Percentiles rank a stretch among this genome's conserved stretches.
These are phyloP conservation scores for Magnolia sinica DNA, from an alignment of 164 flowering plant species.

Conservation along the genomic window DNA sequence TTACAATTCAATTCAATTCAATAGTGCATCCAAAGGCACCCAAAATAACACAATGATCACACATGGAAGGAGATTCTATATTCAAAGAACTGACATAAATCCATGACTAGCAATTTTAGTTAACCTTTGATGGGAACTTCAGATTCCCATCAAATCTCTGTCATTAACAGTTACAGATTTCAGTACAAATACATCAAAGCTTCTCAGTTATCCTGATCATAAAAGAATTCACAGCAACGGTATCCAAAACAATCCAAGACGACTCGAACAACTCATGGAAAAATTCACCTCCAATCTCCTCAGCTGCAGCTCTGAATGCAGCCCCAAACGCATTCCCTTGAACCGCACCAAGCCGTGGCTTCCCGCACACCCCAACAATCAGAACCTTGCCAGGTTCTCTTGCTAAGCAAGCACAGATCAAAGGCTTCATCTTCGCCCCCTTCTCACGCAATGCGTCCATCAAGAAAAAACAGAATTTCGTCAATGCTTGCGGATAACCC, in stretches of 20 bases:
- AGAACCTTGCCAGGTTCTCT: conserved; percentile 62
- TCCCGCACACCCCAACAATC: conserved; percentile 87
- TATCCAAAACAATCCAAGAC: conserved; percentile 84
- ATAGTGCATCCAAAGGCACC: neutral
- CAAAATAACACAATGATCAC: neutral
- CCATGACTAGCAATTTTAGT: neutral
- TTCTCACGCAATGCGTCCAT: conserved; percentile 93
- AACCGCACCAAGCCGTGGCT: conserved; percentile 77
- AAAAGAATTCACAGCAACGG: conserved; percentile 67
- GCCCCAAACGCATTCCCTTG: conserved; percentile 91
- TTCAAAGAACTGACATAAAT: neutral
- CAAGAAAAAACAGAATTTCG: conserved; percentile 82
- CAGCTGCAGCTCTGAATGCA: conserved; percentile 85
- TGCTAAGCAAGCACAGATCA: conserved; percentile 78
- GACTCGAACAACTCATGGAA: conserved; percentile 91
- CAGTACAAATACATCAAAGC: conserved; percentile 36
- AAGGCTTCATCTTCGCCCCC: conserved; percentile 90
- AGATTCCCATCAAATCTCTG: neutral
- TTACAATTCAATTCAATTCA: neutral
- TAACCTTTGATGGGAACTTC: neutral
- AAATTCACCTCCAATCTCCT: conserved; percentile 74
- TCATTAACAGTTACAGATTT: conserved; percentile 3
- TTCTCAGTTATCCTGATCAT: conserved; percentile 83
- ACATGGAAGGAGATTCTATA: too few species aligned
- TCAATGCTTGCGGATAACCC: conserved; percentile 89